phyloP scores from a whole-genome alignment of 331 rosid species.

The Acacia pycnantha region DNA sequence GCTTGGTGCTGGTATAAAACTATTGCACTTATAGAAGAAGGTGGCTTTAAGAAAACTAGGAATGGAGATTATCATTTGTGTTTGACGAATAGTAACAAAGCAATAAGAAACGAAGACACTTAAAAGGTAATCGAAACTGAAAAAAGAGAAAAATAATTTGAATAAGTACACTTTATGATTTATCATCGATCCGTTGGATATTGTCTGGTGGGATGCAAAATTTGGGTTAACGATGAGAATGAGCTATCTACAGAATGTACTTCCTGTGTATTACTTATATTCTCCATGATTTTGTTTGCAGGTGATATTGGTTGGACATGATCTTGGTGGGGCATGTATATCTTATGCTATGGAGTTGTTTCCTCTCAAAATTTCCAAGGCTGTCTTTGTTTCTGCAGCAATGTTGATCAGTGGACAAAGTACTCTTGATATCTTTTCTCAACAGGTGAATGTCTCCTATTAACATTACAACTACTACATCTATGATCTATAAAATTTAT shows the following conservation, averaged over 20 bases:
- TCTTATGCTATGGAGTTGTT: constrained; percentile 61
- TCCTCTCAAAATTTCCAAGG: constrained; percentile 58
- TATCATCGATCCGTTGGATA: too few species aligned
- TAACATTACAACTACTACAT: neutral
- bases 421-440: constrained; percentile 64
- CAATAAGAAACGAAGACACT: neutral
- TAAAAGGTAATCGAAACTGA: too few species aligned
- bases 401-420: constrained; percentile 64
- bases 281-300: constrained; percentile 27
- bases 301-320: constrained; percentile 77
- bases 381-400: constrained; percentile 65
- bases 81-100: neutral
- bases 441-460: constrained; percentile 40
- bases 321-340: constrained; percentile 70
- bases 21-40: too few species aligned
- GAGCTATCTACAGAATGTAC: neutral
- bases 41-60: neutral
- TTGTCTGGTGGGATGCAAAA: neutral
- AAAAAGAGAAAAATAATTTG: too few species aligned
- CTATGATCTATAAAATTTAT: neutral
- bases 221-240: neutral
- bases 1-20: too few species aligned
- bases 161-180: too few species aligned
- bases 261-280: neutral
- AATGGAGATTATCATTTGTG: neutral